A percentile compares a stretch with the other conserved stretches of the same genome.
These are phyloP conservation scores for Corynascus novoguineensis DNA, from an alignment of 495 filamentous ascomycete genomes.

Conservation along the genomic window DNA sequence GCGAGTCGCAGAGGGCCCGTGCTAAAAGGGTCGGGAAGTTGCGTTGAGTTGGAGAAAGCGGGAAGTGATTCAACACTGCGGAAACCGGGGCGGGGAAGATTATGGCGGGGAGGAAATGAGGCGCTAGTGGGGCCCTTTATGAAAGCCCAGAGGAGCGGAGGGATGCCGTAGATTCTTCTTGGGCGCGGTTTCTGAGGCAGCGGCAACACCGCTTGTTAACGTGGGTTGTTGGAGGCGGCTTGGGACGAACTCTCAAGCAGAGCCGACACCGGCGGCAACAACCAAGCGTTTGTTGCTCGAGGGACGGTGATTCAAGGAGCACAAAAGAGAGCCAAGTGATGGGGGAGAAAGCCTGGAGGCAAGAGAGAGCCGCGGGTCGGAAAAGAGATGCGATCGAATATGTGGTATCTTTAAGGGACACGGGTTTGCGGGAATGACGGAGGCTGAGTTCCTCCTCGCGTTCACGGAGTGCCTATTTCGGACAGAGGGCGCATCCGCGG, in stretches of 20 bases:
- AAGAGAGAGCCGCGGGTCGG: not conserved
- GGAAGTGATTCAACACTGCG: not conserved
- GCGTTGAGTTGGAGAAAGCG: not conserved
- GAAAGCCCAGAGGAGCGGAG: slow-evolving; percentile 8
- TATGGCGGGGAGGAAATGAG: slow-evolving; percentile 6
- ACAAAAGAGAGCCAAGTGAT: slow-evolving; percentile 2
- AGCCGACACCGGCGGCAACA: not conserved
- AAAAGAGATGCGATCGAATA: not conserved
- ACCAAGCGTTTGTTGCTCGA: not conserved
- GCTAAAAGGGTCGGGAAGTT: not conserved
- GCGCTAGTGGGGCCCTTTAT: not conserved
- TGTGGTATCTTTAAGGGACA: slow-evolving; percentile 1
- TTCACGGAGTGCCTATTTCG: slow-evolving; percentile 4
- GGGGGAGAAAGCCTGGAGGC: not conserved
- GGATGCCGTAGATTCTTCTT: not conserved
- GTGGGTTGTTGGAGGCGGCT: not conserved
- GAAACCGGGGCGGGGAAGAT: not conserved
- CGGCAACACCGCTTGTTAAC: not conserved
- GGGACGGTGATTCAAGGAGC: not conserved
- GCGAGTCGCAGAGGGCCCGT: not conserved
- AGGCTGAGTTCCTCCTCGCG: slow-evolving; percentile 5
- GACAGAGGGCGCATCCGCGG: not conserved
- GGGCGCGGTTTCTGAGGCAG: not conserved
- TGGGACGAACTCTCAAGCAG: not conserved
- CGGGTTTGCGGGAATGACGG: slow-evolving; percentile 7